A percentile compares a stretch with the other conserved stretches of the same genome.
phyloP scores from a whole-genome alignment of 495 filamentous ascomycete genomes.

The Haplographium delicatum region DNA sequence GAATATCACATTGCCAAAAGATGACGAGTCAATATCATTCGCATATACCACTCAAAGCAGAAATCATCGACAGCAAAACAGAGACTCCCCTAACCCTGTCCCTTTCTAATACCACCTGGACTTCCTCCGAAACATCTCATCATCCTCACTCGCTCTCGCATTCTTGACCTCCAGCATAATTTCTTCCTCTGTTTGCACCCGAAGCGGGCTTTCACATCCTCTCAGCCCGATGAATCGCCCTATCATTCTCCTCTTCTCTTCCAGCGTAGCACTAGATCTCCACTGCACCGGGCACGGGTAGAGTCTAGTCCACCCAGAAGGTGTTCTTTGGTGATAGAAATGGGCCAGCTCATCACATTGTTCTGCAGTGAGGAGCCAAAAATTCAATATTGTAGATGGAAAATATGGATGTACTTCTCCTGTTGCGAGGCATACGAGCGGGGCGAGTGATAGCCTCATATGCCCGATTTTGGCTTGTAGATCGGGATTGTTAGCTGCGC shows the following conservation, averaged over 20 bases:
- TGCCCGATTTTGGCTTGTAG: slow-evolving; percentile 19
- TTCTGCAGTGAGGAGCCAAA: slow-evolving; percentile 65
- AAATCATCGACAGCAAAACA: too few relatives aligned
- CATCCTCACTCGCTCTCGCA: slow-evolving; percentile 26
- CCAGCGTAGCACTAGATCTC: slow-evolving; percentile 20
- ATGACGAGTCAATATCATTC: slow-evolving; percentile 2
- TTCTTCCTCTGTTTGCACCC: slow-evolving; percentile 20
- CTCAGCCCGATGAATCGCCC: slow-evolving; percentile 50
- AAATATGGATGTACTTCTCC: slow-evolving; percentile 60
- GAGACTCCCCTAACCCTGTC: too few relatives aligned
- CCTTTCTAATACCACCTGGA: slow-evolving; percentile 31
- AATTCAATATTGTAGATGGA: slow-evolving; percentile 60
- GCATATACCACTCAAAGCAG: too few relatives aligned
- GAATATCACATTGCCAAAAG: background rate
- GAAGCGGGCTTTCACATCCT: slow-evolving; percentile 51
- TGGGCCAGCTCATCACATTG: slow-evolving; percentile 68
- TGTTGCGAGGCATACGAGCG: slow-evolving; percentile 52
- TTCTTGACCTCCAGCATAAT: slow-evolving; percentile 34
- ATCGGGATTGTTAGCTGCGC: slow-evolving; percentile 1
- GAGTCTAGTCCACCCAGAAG: slow-evolving; percentile 41
- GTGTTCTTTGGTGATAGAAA: slow-evolving; percentile 70
- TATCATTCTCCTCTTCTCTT: slow-evolving; percentile 56
- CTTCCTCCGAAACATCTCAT: slow-evolving; percentile 37
- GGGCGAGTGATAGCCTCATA: slow-evolving; percentile 39
- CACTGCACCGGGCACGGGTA: slow-evolving; percentile 57